Conservation (phyloP, 2,329 filamentous ascomycete species). For the Ophiostoma australiae region DNA sequence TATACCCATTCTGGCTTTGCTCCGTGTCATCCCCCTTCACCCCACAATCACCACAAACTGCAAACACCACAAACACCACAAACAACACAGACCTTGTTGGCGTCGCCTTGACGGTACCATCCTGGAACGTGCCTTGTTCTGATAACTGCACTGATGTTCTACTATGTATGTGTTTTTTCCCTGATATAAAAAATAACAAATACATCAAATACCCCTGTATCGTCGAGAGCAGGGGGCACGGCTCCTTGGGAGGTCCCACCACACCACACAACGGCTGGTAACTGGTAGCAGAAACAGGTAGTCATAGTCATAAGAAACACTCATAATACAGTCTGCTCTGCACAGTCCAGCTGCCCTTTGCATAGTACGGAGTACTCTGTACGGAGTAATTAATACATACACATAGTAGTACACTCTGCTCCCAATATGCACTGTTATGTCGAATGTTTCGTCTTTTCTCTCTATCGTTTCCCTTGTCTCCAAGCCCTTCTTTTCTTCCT, state of each 20-base stretch:
- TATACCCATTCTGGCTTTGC: conserved; percentile 2
- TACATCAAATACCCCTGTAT: conserved; percentile 2
- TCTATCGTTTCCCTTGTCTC: not conserved
- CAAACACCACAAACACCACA: not conserved
- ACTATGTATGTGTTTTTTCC: not conserved
- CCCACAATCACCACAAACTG: conserved; percentile 4
- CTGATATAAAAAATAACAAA: not conserved
- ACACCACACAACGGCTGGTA: conserved; percentile 12
- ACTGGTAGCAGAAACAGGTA: not conserved
- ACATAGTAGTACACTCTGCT: not conserved
- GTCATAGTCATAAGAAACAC: not conserved
- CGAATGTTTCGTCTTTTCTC: not conserved
- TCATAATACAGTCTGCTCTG: conserved; percentile 17
- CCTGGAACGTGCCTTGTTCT: not conserved
- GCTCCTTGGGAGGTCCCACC: conserved; percentile 19
- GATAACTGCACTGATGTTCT: not conserved
- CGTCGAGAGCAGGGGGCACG: conserved; percentile 14
- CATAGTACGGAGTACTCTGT: not conserved
- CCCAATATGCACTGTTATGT: not conserved
- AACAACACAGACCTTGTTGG: not conserved
- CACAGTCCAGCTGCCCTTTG: conserved; percentile 12
- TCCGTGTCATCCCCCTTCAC: not conserved
- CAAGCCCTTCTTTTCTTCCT: not conserved
- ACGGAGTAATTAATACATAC: no score
- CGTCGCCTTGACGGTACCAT: not conserved